Evolutionary conservation across 345 rosid genomes (phyloP).

Genomic region (Corchorus capsularis): DNA sequence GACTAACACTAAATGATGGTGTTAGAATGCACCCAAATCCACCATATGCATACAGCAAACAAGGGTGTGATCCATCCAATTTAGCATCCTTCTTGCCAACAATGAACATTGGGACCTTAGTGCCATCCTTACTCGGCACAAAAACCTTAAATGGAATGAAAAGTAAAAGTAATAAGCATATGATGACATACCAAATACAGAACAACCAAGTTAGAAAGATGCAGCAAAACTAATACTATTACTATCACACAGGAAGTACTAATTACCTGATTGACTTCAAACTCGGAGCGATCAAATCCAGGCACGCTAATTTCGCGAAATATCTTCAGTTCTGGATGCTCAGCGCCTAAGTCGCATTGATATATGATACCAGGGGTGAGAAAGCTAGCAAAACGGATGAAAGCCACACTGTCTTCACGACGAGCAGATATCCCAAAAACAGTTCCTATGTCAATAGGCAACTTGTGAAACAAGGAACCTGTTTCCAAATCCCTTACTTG

Average conservation of each 20-base stretch:
- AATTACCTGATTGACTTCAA: slow-evolving; percentile 78
- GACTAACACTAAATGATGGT: slow-evolving; percentile 72
- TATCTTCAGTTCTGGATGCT: slow-evolving; percentile 62
- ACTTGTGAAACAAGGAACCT: slow-evolving; percentile 67
- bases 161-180: neutral
- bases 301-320: slow-evolving; percentile 75
- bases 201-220: neutral
- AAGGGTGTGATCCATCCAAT: slow-evolving; percentile 85
- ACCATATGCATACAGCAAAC: slow-evolving; percentile 90
- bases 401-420: slow-evolving; percentile 56
- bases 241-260: too few relatives aligned
- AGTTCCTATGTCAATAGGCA: slow-evolving; percentile 84
- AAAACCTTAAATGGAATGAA: slow-evolving; percentile 55
- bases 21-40: slow-evolving; percentile 79
- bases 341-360: slow-evolving; percentile 58
- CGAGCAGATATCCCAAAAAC: slow-evolving; percentile 65
- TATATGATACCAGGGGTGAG: slow-evolving; percentile 86
- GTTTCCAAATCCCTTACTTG: slow-evolving; percentile 82
- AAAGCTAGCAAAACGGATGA: slow-evolving; percentile 79
- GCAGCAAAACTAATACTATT: neutral
- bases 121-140: slow-evolving; percentile 78
- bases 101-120: slow-evolving; percentile 75
- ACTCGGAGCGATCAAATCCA: slow-evolving; percentile 74
- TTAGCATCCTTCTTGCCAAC: slow-evolving; percentile 60
- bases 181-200: neutral